These are phyloP conservation scores for Bipolaris victoriae DNA, from an alignment of 2,329 filamentous ascomycete species.

Conservation along the genomic window DNA sequence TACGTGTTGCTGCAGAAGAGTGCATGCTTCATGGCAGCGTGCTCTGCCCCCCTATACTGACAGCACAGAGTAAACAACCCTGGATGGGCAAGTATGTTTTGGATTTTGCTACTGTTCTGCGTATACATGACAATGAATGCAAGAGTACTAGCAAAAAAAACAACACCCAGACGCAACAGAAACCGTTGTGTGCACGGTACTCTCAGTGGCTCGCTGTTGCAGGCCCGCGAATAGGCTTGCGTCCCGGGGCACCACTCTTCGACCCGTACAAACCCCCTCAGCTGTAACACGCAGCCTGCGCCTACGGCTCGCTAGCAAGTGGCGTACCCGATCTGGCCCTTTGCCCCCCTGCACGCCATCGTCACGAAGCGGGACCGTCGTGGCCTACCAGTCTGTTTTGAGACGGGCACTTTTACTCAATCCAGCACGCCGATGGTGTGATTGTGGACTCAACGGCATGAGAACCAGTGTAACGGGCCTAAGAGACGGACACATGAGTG, in stretches of 20 bases:
- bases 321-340: conserved; percentile 21
- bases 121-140: not conserved
- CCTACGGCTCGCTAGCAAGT: conserved; percentile 25
- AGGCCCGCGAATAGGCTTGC: conserved; percentile 24
- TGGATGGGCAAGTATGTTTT: not conserved
- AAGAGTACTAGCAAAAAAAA: conserved; percentile 10
- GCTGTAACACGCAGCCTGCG: conserved; percentile 24
- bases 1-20: not conserved
- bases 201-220: conserved; percentile 26
- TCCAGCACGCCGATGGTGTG: conserved; percentile 15
- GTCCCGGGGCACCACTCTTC: conserved; percentile 25
- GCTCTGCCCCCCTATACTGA: not conserved
- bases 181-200: conserved; percentile 28
- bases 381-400: conserved; percentile 17
- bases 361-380: conserved; percentile 8
- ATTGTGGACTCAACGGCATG: conserved; percentile 25
- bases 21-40: not conserved
- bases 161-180: conserved; percentile 17
- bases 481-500: conserved; percentile 18
- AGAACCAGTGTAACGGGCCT: conserved; percentile 27
- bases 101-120: not conserved
- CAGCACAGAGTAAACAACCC: too few relatives aligned
- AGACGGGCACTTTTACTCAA: conserved; percentile 11
- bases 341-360: conserved; percentile 22
- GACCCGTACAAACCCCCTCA: conserved; percentile 23